phyloP scores from a whole-genome alignment of 495 filamentous ascomycete genomes.

The Aspergillus heteromorphus region DNA sequence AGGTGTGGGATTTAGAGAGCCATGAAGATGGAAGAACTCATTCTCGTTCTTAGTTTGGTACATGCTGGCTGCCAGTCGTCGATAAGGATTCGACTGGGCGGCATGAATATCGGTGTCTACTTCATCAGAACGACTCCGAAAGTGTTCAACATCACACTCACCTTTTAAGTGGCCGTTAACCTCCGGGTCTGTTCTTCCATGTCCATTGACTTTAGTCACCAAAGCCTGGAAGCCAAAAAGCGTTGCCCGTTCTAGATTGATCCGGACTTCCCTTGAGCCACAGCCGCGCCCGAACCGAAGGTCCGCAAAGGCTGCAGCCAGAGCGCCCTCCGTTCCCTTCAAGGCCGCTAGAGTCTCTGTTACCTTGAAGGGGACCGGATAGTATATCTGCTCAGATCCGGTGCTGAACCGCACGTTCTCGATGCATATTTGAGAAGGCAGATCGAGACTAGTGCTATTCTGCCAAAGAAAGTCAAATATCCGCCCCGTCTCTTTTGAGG shows the following conservation, averaged over 20 bases:
- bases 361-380: slow-evolving; percentile 55
- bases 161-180: neutral
- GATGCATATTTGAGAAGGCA: too few relatives aligned
- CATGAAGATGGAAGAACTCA: slow-evolving; percentile 62
- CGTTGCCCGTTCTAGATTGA: slow-evolving; percentile 51
- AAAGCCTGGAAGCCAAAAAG: slow-evolving; percentile 60
- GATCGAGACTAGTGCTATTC: too few relatives aligned
- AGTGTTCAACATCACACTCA: neutral
- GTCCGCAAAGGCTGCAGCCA: slow-evolving; percentile 50
- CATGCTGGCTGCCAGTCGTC: slow-evolving; percentile 58
- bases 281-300: slow-evolving; percentile 27
- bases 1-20: slow-evolving; percentile 54
- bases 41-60: slow-evolving; percentile 52
- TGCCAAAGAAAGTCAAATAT: too few relatives aligned
- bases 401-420: neutral
- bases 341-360: slow-evolving; percentile 52
- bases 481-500: too few relatives aligned
- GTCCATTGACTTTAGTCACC: slow-evolving; percentile 51
- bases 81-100: slow-evolving; percentile 57
- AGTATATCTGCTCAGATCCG: slow-evolving; percentile 7
- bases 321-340: slow-evolving; percentile 53
- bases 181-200: neutral
- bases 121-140: slow-evolving; percentile 13
- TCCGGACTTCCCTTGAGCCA: slow-evolving; percentile 27
- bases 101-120: slow-evolving; percentile 54